Conservation (phyloP, 2,329 filamentous ascomycete genomes). For the Cladosporium sp. region DNA sequence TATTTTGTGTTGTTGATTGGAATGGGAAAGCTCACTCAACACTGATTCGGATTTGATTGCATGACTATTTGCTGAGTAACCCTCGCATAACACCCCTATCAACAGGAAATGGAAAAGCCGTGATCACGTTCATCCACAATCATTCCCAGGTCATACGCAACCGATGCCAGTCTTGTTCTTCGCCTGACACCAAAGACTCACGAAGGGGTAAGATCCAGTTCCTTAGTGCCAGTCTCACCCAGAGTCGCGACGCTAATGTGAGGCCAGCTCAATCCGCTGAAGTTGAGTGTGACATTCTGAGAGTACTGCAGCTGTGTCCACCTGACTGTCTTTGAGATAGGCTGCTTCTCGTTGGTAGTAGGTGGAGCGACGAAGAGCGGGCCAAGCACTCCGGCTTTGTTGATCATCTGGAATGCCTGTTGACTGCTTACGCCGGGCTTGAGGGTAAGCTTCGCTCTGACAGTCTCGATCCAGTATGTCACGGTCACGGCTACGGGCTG, state of each 20-base stretch:
- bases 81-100: no score
- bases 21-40: no score
- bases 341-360: constrained; percentile 18
- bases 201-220: background rate
- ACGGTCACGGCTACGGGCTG: constrained; percentile 31
- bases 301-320: constrained; percentile 44
- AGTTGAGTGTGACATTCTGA: constrained; percentile 38
- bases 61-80: no score
- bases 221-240: background rate
- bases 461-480: constrained; percentile 39
- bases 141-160: no score
- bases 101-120: no score
- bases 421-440: constrained; percentile 15
- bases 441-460: constrained; percentile 29
- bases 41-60: no score
- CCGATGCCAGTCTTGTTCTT: no score
- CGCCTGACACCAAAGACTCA: no score
- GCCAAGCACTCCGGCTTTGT: constrained; percentile 10
- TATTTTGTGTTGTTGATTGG: no score
- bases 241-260: constrained; percentile 34
- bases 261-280: constrained; percentile 35
- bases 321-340: constrained; percentile 26
- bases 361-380: constrained; percentile 28
- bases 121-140: no score
- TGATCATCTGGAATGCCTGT: constrained; percentile 3